Conservation (phyloP, 2,329 filamentous ascomycete genomes). For the Cladosporium colombiae region DNA sequence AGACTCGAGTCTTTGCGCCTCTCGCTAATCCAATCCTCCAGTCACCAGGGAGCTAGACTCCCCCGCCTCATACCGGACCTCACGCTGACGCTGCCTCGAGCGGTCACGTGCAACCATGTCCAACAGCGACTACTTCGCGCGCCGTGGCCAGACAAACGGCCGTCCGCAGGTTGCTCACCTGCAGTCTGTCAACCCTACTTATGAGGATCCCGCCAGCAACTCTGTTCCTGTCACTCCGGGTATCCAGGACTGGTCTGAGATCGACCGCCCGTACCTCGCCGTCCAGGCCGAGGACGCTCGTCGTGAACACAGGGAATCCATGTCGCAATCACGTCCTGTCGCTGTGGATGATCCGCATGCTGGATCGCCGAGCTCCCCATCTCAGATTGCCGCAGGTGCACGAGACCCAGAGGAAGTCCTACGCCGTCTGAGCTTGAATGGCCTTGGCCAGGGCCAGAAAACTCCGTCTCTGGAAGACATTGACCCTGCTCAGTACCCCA, state of each 20-base stretch:
- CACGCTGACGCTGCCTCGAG: background rate
- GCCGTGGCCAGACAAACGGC: background rate
- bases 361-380: constrained; percentile 38
- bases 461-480: constrained; percentile 48
- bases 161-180: constrained; percentile 7
- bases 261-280: constrained; percentile 16
- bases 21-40: background rate
- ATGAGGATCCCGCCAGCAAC: constrained; percentile 39
- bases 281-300: constrained; percentile 2
- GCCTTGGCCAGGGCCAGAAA: constrained; percentile 35
- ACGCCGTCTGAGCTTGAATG: constrained; percentile 53
- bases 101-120: constrained; percentile 5
- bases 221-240: constrained; percentile 47
- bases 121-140: constrained; percentile 16
- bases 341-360: constrained; percentile 22
- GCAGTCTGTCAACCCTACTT: constrained; percentile 42
- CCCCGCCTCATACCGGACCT: background rate
- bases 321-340: constrained; percentile 5
- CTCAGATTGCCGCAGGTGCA: constrained; percentile 47
- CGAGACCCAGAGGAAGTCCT: constrained; percentile 53
- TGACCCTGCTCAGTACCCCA: constrained; percentile 59
- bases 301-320: background rate
- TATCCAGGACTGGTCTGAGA: constrained; percentile 31
- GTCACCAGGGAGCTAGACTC: background rate
- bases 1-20: background rate